These are phyloP conservation scores for Agaricus subrufescens DNA, from an alignment of 768 basidiomycete species.

Conservation along the genomic window DNA sequence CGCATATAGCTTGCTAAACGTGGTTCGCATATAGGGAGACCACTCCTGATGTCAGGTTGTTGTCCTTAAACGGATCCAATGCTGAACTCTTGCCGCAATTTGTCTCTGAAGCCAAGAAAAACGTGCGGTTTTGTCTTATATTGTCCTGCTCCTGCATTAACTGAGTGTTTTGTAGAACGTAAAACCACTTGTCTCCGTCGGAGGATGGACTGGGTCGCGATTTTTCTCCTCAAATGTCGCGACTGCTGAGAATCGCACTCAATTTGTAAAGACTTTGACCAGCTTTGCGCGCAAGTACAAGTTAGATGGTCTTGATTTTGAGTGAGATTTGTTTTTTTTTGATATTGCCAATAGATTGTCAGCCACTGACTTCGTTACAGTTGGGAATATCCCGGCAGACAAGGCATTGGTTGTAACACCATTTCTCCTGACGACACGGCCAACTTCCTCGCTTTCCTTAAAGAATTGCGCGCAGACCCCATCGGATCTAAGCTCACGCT, in stretches of 20 bases:
- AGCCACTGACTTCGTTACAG: conserved; percentile 28
- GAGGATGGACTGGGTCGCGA: conserved; percentile 66
- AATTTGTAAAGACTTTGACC: conserved; percentile 57
- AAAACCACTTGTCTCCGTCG: conserved; percentile 54
- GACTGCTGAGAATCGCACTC: conserved; percentile 52
- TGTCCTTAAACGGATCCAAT: conserved; percentile 40
- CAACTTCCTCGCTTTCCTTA: conserved; percentile 79
- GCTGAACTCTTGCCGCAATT: conserved; percentile 50
- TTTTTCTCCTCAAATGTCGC: conserved; percentile 63
- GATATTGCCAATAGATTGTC: neutral
- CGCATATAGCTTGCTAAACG: neutral
- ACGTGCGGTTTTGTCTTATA: conserved; percentile 24
- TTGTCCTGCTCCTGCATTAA: neutral
- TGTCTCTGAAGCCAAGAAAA: conserved; percentile 40
- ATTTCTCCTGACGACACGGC: conserved; percentile 58
- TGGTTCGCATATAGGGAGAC: conserved; percentile 6
- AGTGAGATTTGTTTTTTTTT: conserved; percentile 26
- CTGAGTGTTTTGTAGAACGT: conserved; percentile 37
- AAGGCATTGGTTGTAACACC: conserved; percentile 71
- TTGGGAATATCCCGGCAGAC: conserved; percentile 81
- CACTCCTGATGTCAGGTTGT: conserved; percentile 23
- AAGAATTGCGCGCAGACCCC: conserved; percentile 58
- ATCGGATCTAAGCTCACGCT: conserved; percentile 56
- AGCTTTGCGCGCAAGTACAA: conserved; percentile 47
- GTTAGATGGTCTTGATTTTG: conserved; percentile 56